Conservation (phyloP, 2,329 filamentous ascomycete species). For the Microcera coccophila region DNA sequence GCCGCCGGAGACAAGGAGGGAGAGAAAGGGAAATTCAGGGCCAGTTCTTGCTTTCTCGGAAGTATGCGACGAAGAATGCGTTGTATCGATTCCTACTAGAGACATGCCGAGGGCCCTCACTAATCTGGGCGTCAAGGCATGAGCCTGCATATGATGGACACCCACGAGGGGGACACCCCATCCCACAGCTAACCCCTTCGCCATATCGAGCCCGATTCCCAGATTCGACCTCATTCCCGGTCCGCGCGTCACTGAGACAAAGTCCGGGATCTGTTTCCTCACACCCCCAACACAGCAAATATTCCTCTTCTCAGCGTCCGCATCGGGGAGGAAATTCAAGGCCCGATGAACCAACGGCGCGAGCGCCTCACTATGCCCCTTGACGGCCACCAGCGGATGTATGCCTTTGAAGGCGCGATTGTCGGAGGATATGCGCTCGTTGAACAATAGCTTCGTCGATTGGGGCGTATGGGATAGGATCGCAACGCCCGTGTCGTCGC, state of each 20-base stretch:
- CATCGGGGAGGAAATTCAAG: conserved; percentile 47
- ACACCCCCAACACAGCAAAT: conserved; percentile 13
- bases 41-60: conserved; percentile 5
- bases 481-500: conserved; percentile 91
- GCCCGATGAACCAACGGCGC: conserved; percentile 65
- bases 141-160: conserved; percentile 96
- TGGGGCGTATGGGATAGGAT: conserved; percentile 59
- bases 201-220: conserved; percentile 72
- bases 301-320: conserved; percentile 3
- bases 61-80: neutral
- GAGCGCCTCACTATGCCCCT: conserved; percentile 70
- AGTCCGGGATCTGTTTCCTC: conserved; percentile 59
- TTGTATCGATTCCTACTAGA: conserved; percentile 13
- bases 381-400: conserved; percentile 69
- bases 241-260: conserved; percentile 84
- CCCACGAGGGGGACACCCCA: conserved; percentile 80
- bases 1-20: conserved; percentile 84
- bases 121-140: conserved; percentile 82
- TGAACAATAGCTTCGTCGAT: conserved; percentile 64
- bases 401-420: conserved; percentile 73
- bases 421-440: conserved; percentile 77
- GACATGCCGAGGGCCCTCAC: conserved; percentile 55
- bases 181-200: conserved; percentile 80
- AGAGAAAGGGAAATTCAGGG: conserved; percentile 78
- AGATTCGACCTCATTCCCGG: conserved; percentile 84